Conservation (phyloP, 257 asterid species). For the Misopates orontium region DNA sequence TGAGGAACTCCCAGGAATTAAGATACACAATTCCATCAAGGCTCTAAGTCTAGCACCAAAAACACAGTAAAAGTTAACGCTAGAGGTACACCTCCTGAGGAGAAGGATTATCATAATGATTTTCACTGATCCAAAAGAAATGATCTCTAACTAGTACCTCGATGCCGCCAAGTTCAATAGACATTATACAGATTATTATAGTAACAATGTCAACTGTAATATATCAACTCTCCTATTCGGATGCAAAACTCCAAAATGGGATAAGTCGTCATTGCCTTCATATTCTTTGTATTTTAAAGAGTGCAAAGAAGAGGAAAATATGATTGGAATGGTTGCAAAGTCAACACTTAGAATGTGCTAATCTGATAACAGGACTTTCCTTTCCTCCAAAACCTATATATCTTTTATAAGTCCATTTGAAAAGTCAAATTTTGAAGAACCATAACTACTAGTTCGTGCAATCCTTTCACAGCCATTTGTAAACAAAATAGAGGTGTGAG, state of each 20-base stretch:
- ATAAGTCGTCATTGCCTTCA: not conserved
- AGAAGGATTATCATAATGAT: not conserved
- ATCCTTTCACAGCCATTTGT: too few species aligned
- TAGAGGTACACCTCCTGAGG: not conserved
- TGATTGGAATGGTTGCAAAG: not conserved
- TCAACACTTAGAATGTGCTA: not conserved
- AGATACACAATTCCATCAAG: slow-evolving; percentile 96
- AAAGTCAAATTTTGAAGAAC: not conserved
- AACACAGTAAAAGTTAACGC: slow-evolving; percentile 21
- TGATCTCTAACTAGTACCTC: not conserved
- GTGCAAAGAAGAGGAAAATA: not conserved
- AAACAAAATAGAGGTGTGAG: too few species aligned
- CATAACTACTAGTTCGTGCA: not conserved
- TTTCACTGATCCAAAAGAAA: slow-evolving; percentile 9
- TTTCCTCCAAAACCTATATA: not conserved
- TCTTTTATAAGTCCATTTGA: not conserved
- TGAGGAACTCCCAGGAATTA: slow-evolving; percentile 76
- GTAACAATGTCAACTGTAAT: slow-evolving; percentile 1
- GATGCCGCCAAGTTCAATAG: not conserved
- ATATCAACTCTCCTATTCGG: not conserved
- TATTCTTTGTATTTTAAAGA: not conserved
- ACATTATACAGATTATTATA: not conserved
- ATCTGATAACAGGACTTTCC: not conserved
- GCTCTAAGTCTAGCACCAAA: slow-evolving; percentile 74
- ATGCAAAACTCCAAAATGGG: not conserved